Base-by-base conservation (phyloP, 306 rosid species). In the Rosa persica region DNA sequence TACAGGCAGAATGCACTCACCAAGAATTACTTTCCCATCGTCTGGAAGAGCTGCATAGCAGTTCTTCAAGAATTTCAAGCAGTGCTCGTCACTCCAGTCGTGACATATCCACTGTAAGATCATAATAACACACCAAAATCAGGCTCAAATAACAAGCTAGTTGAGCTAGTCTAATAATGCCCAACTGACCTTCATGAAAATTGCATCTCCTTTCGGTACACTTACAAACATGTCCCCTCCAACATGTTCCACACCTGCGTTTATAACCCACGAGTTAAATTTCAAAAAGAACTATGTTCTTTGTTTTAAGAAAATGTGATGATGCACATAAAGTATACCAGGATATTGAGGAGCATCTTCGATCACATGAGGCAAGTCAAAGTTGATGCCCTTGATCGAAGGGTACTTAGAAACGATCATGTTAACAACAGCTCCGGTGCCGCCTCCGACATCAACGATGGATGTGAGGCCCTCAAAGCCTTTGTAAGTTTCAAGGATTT, bases 141-240 rank as follows among this genome's bases (percentile, higher is more conserved):
- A 36, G 13, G 13, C 5, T 27, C 54, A 27, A 65, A 80, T 65
- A 7, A 3, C 23, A 66, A 64, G 8, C 22, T 34, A 13, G 44
- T 4, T 36, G 10, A 27, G 5, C 11, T 25, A 13, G 8, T 15
- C 11, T 15, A 3, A 17, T 64, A 34, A 30, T 7, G 22, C 23
- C 44, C 8, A 36, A 19, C 76, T 47, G 27, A 89, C 98, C 92
- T 93, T 95, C 99, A 93, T 93, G 83, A 95, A 93, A 82, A 95
- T 77, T 30, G 97, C 98, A 74, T 95, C 97, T 44, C 89, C 97
- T 81, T 89, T 93, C 12, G 98, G 99, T 54, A 95, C 82, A 76
- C 94, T 88, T 3, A 48, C 93, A 79, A 95, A 93, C 98, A 95
- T 95, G 82, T 95, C 99, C 17, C 99, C 99, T 60, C 97, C 99